phyloP scores from a whole-genome alignment of 176 grass and related monocot species.

The Dendrocalamus sinicus region DNA sequence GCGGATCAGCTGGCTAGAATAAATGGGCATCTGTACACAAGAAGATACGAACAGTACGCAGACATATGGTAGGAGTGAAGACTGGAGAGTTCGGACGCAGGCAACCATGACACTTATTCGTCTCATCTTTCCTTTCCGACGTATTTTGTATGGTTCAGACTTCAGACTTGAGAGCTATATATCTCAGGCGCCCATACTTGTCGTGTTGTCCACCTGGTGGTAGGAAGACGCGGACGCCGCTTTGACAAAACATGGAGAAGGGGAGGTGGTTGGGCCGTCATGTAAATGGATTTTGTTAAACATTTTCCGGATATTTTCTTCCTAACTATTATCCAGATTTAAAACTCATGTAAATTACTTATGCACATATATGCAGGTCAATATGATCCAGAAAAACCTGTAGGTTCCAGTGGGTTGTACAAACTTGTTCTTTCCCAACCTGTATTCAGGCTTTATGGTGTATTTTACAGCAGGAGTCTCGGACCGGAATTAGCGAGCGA shows the following conservation, averaged over 20 bases:
- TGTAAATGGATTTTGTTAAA: too few species aligned
- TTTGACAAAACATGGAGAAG: neutral
- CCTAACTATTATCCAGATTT: too few species aligned
- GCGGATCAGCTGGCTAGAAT: too few species aligned
- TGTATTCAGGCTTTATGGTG: neutral
- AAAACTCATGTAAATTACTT: neutral
- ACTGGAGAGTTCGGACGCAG: slow-evolving; percentile 8
- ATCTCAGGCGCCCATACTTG: slow-evolving; percentile 24
- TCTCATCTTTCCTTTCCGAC: slow-evolving; percentile 8
- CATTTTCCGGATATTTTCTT: too few species aligned
- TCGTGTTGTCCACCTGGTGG: neutral
- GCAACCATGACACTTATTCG: slow-evolving; percentile 17
- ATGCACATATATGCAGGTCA: neutral
- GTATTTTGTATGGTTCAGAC: neutral
- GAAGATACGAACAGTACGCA: neutral
- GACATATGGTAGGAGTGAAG: neutral
- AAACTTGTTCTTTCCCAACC: neutral
- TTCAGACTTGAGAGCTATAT: neutral
- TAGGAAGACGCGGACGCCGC: slow-evolving; percentile 24
- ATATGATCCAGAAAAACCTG: neutral
- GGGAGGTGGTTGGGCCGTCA: slow-evolving; percentile 36
- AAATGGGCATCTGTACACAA: neutral
- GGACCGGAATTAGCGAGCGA: neutral
- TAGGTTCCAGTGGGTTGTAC: neutral
- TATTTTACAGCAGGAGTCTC: neutral